Conservation (phyloP, 1,139 yeast genomes). For the Pichia sp. region DNA sequence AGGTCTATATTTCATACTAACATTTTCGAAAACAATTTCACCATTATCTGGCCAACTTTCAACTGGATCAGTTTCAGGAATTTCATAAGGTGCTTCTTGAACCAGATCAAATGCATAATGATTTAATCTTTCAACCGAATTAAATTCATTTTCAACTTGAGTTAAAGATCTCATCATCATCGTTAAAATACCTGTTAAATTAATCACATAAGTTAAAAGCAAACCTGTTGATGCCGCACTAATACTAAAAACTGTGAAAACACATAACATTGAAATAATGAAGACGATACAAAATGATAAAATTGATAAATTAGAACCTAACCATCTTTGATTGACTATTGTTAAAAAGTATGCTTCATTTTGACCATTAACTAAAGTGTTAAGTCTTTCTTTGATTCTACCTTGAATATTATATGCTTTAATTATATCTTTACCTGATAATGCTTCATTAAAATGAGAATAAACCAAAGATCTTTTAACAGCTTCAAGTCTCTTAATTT, state of each 20-base stretch:
- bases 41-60: slow-evolving; percentile 60
- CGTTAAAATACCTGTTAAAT: slow-evolving; percentile 43
- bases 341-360: slow-evolving; percentile 67
- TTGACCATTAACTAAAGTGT: slow-evolving; percentile 50
- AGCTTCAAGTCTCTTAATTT: slow-evolving; percentile 78
- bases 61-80: slow-evolving; percentile 49
- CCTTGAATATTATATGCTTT: slow-evolving; percentile 43
- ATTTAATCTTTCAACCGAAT: slow-evolving; percentile 45
- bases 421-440: slow-evolving; percentile 67
- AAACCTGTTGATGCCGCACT: slow-evolving; percentile 67
- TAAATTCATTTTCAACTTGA: slow-evolving; percentile 47
- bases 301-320: slow-evolving; percentile 57
- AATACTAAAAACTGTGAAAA: slow-evolving; percentile 54
- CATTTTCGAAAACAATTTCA: slow-evolving; percentile 36
- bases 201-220: slow-evolving; percentile 53
- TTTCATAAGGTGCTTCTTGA: slow-evolving; percentile 52
- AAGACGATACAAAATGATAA: slow-evolving; percentile 46
- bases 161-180: slow-evolving; percentile 47
- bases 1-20: slow-evolving; percentile 42
- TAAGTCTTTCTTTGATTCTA: slow-evolving; percentile 48
- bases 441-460: slow-evolving; percentile 68
- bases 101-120: slow-evolving; percentile 50
- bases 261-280: slow-evolving; percentile 53
- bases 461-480: slow-evolving; percentile 68
- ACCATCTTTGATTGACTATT: slow-evolving; percentile 74